These are phyloP conservation scores for Naganishia vishniacii DNA, from an alignment of 768 basidiomycete genomes.

Conservation along the genomic window DNA sequence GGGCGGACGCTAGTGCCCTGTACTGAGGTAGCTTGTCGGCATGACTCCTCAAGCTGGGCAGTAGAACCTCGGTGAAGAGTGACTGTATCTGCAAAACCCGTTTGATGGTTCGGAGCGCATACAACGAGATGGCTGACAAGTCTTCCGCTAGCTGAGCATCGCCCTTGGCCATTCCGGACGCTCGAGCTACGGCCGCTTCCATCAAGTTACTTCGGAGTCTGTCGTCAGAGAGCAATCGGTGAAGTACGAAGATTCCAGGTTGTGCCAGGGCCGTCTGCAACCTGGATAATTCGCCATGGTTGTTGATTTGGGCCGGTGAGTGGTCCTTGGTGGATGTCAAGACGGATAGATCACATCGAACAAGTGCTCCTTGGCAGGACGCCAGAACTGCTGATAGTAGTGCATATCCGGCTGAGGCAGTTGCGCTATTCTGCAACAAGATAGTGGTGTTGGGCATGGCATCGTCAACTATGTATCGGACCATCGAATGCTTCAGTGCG, in stretches of 20 bases:
- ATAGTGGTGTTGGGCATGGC: background rate
- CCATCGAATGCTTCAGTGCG: conserved; percentile 6
- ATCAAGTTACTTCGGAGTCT: conserved; percentile 19
- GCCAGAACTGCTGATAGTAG: conserved; percentile 5
- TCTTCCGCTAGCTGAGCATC: background rate
- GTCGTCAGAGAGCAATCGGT: conserved; percentile 16
- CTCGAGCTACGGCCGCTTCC: conserved; percentile 16
- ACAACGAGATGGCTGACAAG: conserved; percentile 11
- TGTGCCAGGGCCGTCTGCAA: conserved; percentile 1
- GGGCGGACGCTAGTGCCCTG: background rate
- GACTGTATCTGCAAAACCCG: conserved; percentile 13
- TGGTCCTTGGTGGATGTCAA: background rate
- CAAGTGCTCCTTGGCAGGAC: conserved; percentile 4
- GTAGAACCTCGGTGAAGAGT: conserved; percentile 21
- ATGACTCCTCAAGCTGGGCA: conserved; percentile 3
- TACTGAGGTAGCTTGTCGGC: background rate
- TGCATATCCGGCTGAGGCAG: background rate
- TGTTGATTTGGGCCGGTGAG: conserved; percentile 1
- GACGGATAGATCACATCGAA: conserved; percentile 3
- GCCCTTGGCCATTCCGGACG: conserved; percentile 13
- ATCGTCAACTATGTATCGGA: conserved; percentile 24
- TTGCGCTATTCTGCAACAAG: conserved; percentile 18
- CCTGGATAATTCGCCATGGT: conserved; percentile 3
- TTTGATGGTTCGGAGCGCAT: conserved; percentile 19
- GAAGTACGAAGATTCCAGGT: conserved; percentile 11